phyloP scores from a whole-genome alignment of 73 alveolate genomes.

The Tetrahymena elliotti region DNA sequence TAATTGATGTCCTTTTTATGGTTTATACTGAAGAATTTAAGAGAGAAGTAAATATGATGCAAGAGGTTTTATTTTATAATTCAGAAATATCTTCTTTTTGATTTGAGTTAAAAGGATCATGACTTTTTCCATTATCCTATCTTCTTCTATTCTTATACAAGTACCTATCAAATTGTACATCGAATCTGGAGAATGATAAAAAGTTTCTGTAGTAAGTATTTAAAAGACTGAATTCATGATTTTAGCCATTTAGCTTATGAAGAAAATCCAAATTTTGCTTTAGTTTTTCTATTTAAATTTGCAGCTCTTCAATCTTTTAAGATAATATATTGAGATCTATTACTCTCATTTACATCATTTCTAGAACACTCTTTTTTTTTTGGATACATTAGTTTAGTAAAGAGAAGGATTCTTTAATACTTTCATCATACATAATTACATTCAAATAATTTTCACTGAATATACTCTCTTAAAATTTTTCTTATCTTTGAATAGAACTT shows the following conservation, averaged over 20 bases:
- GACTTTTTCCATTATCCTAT: background rate
- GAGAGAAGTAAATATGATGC: background rate
- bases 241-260: background rate
- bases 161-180: background rate
- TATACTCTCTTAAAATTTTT: background rate
- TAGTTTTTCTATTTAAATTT: background rate
- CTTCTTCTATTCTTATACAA: background rate
- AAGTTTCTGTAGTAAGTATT: background rate
- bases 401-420: background rate
- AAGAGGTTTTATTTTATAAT: background rate
- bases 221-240: background rate
- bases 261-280: background rate
- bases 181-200: background rate
- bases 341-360: background rate
- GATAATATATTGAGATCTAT: background rate
- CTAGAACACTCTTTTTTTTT: background rate
- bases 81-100: background rate
- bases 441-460: background rate
- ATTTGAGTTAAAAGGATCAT: background rate
- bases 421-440: background rate
- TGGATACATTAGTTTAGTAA: background rate
- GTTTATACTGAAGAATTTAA: background rate
- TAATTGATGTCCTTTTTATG: background rate
- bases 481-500: background rate
- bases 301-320: background rate